Percentiles rank a stretch among this genome's conserved stretches.
phyloP scores from a whole-genome alignment of 768 basidiomycete genomes.

The Suillus sp. region DNA sequence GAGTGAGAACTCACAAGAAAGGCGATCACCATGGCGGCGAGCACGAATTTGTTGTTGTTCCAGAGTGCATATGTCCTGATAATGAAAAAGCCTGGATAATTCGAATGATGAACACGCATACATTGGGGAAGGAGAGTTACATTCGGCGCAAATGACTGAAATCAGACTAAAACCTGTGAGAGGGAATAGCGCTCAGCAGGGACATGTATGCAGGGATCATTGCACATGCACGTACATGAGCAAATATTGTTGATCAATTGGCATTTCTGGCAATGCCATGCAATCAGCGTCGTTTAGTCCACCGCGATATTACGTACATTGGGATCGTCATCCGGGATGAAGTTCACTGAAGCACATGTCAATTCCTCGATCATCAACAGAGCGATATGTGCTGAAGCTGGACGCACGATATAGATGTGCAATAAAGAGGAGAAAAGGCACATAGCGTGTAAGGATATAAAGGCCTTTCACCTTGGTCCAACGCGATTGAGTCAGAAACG shows the following conservation, averaged over 20 bases:
- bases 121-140: not conserved
- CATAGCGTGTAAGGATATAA: not conserved
- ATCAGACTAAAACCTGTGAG: not conserved
- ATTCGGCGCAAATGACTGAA: slow-evolving; percentile 2
- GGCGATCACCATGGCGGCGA: not conserved
- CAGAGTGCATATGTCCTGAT: not conserved
- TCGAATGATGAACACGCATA: not conserved
- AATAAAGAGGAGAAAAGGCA: not conserved
- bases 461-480: not conserved
- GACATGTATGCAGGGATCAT: not conserved
- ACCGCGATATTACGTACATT: not conserved
- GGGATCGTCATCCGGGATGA: not conserved
- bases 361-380: not conserved
- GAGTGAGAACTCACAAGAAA: not conserved
- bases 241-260: not conserved
- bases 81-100: not conserved
- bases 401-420: not conserved
- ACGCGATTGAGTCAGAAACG: not conserved
- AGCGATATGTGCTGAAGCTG: not conserved
- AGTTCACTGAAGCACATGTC: not conserved
- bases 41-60: not conserved
- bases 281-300: not conserved
- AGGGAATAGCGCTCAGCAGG: not conserved
- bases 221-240: not conserved
- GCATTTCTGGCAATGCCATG: not conserved